phyloP scores from a whole-genome alignment of 495 filamentous ascomycete species.

The Hyaloscypha variabilis region DNA sequence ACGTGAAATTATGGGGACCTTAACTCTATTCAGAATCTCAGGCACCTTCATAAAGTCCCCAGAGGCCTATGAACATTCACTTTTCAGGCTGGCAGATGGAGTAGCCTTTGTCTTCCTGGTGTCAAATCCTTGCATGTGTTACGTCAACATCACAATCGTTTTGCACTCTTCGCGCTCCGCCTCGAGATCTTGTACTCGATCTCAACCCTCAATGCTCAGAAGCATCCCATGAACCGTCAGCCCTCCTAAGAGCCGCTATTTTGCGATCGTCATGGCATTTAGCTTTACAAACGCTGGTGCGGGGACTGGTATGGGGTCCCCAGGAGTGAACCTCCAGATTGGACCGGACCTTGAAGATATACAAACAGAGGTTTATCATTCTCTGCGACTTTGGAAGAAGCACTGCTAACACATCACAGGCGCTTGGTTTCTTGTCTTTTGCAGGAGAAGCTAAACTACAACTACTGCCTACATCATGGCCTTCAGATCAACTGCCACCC shows the following conservation, averaged over 20 bases:
- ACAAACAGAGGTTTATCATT: constrained; percentile 54
- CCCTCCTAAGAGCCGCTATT: constrained; percentile 31
- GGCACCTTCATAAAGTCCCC: background rate
- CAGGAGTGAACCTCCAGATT: constrained; percentile 38
- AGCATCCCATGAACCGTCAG: constrained; percentile 30
- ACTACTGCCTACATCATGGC: constrained; percentile 79
- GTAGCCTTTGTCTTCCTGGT: background rate
- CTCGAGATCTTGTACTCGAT: background rate
- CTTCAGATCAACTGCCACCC: constrained; percentile 68
- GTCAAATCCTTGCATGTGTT: background rate
- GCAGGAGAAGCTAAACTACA: constrained; percentile 80
- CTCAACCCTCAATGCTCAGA: constrained; percentile 17
- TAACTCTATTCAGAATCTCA: background rate
- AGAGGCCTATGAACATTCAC: background rate
- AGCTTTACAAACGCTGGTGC: constrained; percentile 37
- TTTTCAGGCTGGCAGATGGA: background rate
- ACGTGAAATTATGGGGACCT: background rate
- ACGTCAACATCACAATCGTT: background rate
- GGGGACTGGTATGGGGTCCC: constrained; percentile 11
- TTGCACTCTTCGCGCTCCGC: background rate
- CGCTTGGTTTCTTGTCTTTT: constrained; percentile 80
- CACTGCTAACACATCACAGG: constrained; percentile 46
- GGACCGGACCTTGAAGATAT: constrained; percentile 62
- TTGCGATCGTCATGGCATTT: constrained; percentile 65
- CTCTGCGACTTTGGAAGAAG: background rate